phyloP scores from a whole-genome alignment of 2,329 filamentous ascomycete species.

The Bipolaris oryzae region DNA sequence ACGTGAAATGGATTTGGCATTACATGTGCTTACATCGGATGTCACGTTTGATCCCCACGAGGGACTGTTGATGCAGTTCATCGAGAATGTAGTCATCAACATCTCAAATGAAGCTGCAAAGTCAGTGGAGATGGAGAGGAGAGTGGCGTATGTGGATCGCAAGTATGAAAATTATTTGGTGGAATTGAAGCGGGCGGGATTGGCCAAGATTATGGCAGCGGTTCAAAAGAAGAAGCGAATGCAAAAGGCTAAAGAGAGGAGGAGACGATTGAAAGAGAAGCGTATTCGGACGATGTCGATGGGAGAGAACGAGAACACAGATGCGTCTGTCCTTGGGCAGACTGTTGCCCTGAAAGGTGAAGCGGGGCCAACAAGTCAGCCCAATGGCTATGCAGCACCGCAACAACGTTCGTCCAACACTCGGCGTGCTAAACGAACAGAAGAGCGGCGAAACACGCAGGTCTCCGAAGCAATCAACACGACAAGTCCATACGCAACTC shows the following conservation, averaged over 20 bases:
- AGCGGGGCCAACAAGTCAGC: slow-evolving; percentile 4
- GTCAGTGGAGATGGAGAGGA: slow-evolving; percentile 42
- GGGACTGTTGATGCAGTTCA: slow-evolving; percentile 54
- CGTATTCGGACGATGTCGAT: slow-evolving; percentile 17
- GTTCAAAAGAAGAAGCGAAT: slow-evolving; percentile 35
- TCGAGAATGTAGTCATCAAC: slow-evolving; percentile 48
- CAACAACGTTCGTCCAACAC: slow-evolving; percentile 27
- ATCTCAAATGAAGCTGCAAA: slow-evolving; percentile 45
- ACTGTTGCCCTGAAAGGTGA: background rate
- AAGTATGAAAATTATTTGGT: slow-evolving; percentile 24
- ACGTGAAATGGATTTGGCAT: slow-evolving; percentile 28
- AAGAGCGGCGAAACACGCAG: slow-evolving; percentile 18
- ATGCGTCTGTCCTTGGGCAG: slow-evolving; percentile 5
- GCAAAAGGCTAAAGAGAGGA: slow-evolving; percentile 28
- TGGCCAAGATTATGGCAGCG: slow-evolving; percentile 27
- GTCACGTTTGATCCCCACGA: slow-evolving; percentile 46
- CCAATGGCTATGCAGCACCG: slow-evolving; percentile 10
- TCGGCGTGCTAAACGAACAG: slow-evolving; percentile 26
- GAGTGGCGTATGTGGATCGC: slow-evolving; percentile 24
- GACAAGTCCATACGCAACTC: background rate
- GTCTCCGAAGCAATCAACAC: slow-evolving; percentile 3
- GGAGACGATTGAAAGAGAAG: slow-evolving; percentile 33
- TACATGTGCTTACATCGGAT: slow-evolving; percentile 45
- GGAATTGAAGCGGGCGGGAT: slow-evolving; percentile 27
- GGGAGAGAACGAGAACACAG: slow-evolving; percentile 8